A percentile compares a stretch with the other conserved stretches of the same genome.
phyloP scores from a whole-genome alignment of 345 rosid genomes.

The Populus pruinosa region DNA sequence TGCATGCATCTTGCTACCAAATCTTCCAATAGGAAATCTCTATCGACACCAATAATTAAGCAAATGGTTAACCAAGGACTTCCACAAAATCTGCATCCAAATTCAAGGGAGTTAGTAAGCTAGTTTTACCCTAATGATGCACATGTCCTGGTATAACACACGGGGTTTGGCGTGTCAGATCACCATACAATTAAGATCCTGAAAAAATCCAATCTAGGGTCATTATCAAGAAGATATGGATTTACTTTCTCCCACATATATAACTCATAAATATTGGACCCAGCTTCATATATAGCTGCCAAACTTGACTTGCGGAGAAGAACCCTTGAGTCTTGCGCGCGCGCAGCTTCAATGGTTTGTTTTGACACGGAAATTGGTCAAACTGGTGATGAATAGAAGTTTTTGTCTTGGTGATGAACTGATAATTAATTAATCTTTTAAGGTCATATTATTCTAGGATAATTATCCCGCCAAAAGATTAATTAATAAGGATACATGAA shows the following conservation, averaged over 20 bases:
- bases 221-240: conserved; percentile 14
- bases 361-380: too few species aligned
- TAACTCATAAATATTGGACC: neutral
- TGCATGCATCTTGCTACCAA: neutral
- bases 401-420: too few species aligned
- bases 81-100: neutral
- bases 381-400: too few species aligned
- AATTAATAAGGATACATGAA: neutral
- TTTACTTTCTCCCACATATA: neutral
- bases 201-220: neutral
- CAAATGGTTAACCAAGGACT: neutral
- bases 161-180: neutral
- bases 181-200: neutral
- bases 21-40: neutral
- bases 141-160: neutral
- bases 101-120: conserved; percentile 9
- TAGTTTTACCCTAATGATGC: neutral
- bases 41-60: neutral
- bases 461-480: neutral
- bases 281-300: neutral
- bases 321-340: neutral
- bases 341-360: neutral
- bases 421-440: too few species aligned
- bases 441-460: too few species aligned
- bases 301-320: neutral